Conservation (phyloP, 306 rosid genomes). For the Cucumis cinereus region DNA sequence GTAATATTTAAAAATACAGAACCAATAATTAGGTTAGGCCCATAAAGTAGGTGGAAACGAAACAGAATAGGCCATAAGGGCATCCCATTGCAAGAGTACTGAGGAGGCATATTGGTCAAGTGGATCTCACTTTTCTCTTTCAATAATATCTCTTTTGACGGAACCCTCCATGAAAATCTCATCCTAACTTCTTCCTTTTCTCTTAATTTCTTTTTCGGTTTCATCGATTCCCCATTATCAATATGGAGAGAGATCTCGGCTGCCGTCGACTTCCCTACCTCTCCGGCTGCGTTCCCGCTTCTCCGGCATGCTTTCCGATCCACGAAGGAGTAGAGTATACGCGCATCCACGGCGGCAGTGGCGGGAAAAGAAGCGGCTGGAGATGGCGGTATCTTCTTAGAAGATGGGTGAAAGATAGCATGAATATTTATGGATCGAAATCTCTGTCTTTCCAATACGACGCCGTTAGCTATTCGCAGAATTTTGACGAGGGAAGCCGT, state of each 20-base stretch:
- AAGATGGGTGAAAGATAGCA: slow-evolving; percentile 38
- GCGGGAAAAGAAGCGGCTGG: slow-evolving; percentile 4
- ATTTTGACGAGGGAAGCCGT: slow-evolving; percentile 70
- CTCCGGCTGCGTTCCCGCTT: not conserved
- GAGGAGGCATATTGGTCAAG: not conserved
- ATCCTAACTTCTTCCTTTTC: not conserved
- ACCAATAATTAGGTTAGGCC: not conserved
- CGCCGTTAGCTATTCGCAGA: slow-evolving; percentile 69
- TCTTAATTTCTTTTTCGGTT: not conserved
- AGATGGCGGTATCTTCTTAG: slow-evolving; percentile 41
- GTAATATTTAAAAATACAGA: not conserved
- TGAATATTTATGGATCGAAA: slow-evolving; percentile 27
- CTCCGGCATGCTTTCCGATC: not conserved
- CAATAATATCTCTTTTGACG: not conserved
- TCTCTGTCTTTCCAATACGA: slow-evolving; percentile 62
- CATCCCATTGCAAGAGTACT: not conserved
- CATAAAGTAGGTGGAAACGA: not conserved
- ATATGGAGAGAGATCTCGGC: not conserved
- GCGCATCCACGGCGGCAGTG: not conserved
- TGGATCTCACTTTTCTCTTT: not conserved
- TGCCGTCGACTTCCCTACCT: not conserved
- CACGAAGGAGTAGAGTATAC: not conserved
- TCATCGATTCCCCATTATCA: not conserved
- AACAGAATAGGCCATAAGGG: not conserved
- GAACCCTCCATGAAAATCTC: not conserved